A percentile compares a stretch with the other conserved stretches of the same genome.
Evolutionary conservation across 495 filamentous ascomycete genomes (phyloP).

Genomic region (Articulospora tetracladia): DNA sequence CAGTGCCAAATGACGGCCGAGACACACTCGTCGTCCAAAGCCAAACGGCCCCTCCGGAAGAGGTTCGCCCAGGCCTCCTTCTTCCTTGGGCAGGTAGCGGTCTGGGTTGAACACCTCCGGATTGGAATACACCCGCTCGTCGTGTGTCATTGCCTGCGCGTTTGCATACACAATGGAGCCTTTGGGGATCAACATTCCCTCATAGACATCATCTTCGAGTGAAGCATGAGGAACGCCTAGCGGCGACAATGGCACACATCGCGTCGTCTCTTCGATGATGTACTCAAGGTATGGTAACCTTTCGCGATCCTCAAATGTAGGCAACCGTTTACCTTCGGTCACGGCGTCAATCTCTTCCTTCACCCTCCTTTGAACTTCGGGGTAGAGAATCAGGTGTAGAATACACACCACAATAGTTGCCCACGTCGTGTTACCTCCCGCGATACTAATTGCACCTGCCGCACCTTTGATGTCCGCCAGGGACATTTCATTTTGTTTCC

Average conservation of each 20-base stretch:
- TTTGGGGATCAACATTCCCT: conserved; percentile 44
- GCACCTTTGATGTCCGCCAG: conserved; percentile 17
- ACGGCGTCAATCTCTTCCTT: conserved; percentile 30
- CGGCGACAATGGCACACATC: conserved; percentile 23
- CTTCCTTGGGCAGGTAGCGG: conserved; percentile 35
- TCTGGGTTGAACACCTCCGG: conserved; percentile 42
- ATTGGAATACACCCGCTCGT: conserved; percentile 34
- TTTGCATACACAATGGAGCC: conserved; percentile 43
- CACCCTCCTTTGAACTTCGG: conserved; percentile 28
- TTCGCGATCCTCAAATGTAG: conserved; percentile 24
- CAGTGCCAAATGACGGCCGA: conserved; percentile 13
- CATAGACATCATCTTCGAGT: conserved; percentile 32
- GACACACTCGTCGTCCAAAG: conserved; percentile 38
- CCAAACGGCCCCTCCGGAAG: conserved; percentile 48
- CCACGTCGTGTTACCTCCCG: conserved; percentile 8
- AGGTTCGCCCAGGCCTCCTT: conserved; percentile 46
- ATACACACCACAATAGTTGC: conserved; percentile 22
- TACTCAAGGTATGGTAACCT: conserved; percentile 28
- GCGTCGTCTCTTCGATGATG: conserved; percentile 26
- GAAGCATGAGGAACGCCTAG: conserved; percentile 30
- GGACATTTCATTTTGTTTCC: neutral
- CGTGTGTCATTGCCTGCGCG: conserved; percentile 42
- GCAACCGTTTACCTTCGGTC: conserved; percentile 24
- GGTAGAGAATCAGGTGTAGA: conserved; percentile 25
- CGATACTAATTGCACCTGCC: conserved; percentile 14